Evolutionary conservation across 345 rosid species (phyloP), one percentile per base, ranked within the genome.

Genomic region (Eucalyptus viminalis): DNA sequence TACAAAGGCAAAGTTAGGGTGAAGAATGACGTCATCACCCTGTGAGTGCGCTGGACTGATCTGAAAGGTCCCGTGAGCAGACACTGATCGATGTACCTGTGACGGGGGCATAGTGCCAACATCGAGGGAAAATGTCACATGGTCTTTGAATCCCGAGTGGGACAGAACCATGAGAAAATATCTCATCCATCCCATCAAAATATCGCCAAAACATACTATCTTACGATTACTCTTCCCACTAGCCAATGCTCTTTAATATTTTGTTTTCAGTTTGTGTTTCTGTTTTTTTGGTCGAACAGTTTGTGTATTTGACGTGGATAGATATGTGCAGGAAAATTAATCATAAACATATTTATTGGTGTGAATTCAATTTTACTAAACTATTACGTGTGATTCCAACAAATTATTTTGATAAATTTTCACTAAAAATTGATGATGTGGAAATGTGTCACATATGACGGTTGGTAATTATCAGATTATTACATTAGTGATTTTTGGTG

Each of bases 401-500:
- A 34, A 34, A 34, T 34, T 34, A 2, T 34, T 34, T 34, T 34
- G 34, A 34, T 3, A 34, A 34, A 34, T 34, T 34, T 34, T 34
- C 34, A 34, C 34, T 34, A 34, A 34, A 34, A 34, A 34, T 34
- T 34, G 34, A 34, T 34, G 34, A 34, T 34, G 34, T 34, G 34
- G 34, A 2, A 45, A 40, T 34, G 31, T 60, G 31, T 60, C 2
- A 1, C 9, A 62, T 62, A 56, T 1, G 1, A 62, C 0, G 1
- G 2, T 13, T 9, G 15, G 2, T 1, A 14, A 62, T 62, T 6
- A 62, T 1, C 4, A 13, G 0, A 62, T 22, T 22, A 6, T 9
- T 6, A 56, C 0, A 3, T 56, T 2, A 56, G 8, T 0, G 1
- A 56, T 56, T 56, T 56, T 56, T 0, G 1, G 1, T 56, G 0